Percentiles rank a stretch among this genome's conserved stretches.
Evolutionary conservation across 192 early-diverging fungal genomes (phyloP).

Genomic region (Entomortierella parvispora): DNA sequence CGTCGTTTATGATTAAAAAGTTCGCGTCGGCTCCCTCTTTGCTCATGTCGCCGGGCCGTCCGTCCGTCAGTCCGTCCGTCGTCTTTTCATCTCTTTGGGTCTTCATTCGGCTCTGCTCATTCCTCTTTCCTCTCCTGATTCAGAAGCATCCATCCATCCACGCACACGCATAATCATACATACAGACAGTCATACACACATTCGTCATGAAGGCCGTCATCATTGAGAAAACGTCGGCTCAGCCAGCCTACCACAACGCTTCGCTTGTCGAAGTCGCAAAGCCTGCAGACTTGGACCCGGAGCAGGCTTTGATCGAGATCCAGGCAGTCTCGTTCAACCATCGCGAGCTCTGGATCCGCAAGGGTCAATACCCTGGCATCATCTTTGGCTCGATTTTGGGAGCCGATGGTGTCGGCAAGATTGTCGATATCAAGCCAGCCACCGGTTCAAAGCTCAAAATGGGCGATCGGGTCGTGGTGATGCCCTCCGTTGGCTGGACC

Average conservation of each 20-base stretch:
- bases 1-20: too few species aligned
- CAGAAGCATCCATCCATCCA: too few species aligned
- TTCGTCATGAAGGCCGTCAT: background rate
- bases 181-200: too few species aligned
- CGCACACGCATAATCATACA: too few species aligned
- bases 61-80: too few species aligned
- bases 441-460: slow-evolving; percentile 16
- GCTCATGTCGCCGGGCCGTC: too few species aligned
- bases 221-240: background rate
- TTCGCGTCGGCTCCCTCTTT: too few species aligned
- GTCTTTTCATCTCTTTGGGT: too few species aligned
- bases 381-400: slow-evolving; percentile 63
- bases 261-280: background rate
- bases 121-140: too few species aligned
- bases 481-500: slow-evolving; percentile 65
- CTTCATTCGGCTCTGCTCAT: slow-evolving; percentile 2
- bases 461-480: slow-evolving; percentile 61
- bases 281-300: background rate
- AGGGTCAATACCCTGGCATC: slow-evolving; percentile 56
- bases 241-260: background rate
- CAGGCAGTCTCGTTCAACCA: slow-evolving; percentile 8
- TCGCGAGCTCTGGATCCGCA: slow-evolving; percentile 20
- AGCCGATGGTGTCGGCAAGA: slow-evolving; percentile 42
- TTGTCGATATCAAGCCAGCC: background rate
- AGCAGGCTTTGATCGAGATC: slow-evolving; percentile 1